Conservation (phyloP, 129 eudicot genomes). For the Pseudognaphalium luteoalbum region DNA sequence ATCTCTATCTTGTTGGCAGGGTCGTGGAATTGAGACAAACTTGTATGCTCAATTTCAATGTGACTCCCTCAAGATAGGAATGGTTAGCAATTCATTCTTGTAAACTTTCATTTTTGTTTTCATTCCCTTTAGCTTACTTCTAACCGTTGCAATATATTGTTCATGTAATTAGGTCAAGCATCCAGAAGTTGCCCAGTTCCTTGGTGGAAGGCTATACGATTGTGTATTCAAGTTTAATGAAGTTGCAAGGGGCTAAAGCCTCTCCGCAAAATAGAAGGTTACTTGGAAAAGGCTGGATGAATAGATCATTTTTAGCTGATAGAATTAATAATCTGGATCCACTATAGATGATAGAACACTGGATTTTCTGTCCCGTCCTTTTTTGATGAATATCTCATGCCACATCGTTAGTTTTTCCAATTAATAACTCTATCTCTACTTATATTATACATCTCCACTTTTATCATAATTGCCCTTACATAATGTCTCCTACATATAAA, state of each 20-base stretch:
- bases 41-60: slow-evolving; percentile 89
- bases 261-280: slow-evolving; percentile 1
- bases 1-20: slow-evolving; percentile 49
- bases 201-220: slow-evolving; percentile 95
- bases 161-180: slow-evolving; percentile 74
- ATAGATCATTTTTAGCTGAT: slow-evolving; percentile 22
- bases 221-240: slow-evolving; percentile 94
- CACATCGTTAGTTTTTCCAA: background rate
- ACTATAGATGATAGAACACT: background rate
- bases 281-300: slow-evolving; percentile 15
- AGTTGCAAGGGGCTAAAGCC: slow-evolving; percentile 36
- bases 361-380: background rate
- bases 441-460: too few relatives aligned
- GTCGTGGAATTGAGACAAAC: slow-evolving; percentile 98
- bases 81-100: slow-evolving; percentile 49
- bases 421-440: too few relatives aligned
- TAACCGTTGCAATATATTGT: background rate
- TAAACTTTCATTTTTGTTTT: background rate
- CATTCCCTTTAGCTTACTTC: slow-evolving; percentile 1
- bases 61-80: slow-evolving; percentile 91
- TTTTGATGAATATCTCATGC: background rate
- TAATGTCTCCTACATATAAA: too few relatives aligned
- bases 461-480: too few relatives aligned
- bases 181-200: slow-evolving; percentile 87
- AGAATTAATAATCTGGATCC: slow-evolving; percentile 3